These are phyloP conservation scores for Ascocoryne sarcoides DNA, from an alignment of 2,329 filamentous ascomycete genomes.

Conservation along the genomic window DNA sequence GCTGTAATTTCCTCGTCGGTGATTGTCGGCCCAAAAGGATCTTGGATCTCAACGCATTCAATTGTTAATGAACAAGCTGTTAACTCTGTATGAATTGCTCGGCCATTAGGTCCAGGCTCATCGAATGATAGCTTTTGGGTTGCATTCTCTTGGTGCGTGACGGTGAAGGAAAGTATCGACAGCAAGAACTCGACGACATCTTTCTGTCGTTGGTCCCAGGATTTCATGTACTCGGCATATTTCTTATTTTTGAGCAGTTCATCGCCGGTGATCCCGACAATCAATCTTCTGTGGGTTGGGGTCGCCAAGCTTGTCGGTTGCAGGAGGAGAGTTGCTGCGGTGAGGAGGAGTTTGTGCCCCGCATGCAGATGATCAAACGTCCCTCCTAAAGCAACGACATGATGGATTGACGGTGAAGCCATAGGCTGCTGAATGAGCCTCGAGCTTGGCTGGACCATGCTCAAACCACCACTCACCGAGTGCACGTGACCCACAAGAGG, in stretches of 20 bases:
- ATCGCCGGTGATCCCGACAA: slow-evolving; percentile 83
- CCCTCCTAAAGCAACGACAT: slow-evolving; percentile 72
- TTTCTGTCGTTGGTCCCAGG: slow-evolving; percentile 66
- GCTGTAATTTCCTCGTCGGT: slow-evolving; percentile 70
- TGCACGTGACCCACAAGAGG: slow-evolving; percentile 43
- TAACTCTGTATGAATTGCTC: slow-evolving; percentile 48
- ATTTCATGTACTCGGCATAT: slow-evolving; percentile 69
- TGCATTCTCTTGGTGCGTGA: slow-evolving; percentile 28
- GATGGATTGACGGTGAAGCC: slow-evolving; percentile 33
- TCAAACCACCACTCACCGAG: slow-evolving; percentile 44
- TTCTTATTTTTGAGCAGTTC: slow-evolving; percentile 84
- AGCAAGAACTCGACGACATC: slow-evolving; percentile 65
- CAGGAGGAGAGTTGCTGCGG: slow-evolving; percentile 71
- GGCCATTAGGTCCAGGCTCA: slow-evolving; percentile 33
- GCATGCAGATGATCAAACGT: slow-evolving; percentile 96
- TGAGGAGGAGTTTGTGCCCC: slow-evolving; percentile 91
- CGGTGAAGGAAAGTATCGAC: slow-evolving; percentile 44
- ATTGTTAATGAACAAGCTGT: slow-evolving; percentile 53
- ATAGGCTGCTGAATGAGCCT: slow-evolving; percentile 1
- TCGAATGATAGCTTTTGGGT: slow-evolving; percentile 24
- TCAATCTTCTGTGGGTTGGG: slow-evolving; percentile 46
- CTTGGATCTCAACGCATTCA: slow-evolving; percentile 76
- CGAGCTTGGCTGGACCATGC: slow-evolving; percentile 30
- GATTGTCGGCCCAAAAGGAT: slow-evolving; percentile 85
- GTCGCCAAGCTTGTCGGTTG: slow-evolving; percentile 35